phyloP scores from a whole-genome alignment of 2,329 filamentous ascomycete species.

The Stachybotrys echinatus region DNA sequence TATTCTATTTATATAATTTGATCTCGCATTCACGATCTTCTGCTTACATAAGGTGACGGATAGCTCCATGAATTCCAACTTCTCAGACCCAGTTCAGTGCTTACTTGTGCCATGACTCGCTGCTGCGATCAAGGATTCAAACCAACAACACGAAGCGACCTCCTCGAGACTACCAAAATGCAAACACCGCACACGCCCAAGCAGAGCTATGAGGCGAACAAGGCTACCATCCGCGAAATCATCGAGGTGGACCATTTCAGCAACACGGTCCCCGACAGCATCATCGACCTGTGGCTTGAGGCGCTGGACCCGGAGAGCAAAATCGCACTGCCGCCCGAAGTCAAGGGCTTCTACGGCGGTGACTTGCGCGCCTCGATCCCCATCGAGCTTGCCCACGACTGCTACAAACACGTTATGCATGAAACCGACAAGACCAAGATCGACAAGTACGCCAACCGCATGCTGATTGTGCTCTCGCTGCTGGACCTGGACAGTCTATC shows the following conservation, averaged over 20 bases:
- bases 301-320: constrained; percentile 1
- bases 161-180: no score
- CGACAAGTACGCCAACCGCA: constrained; percentile 1
- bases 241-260: neutral
- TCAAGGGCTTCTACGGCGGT: neutral
- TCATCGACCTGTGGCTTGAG: neutral
- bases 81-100: no score
- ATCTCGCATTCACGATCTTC: no score
- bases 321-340: neutral
- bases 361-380: constrained; percentile 1
- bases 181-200: neutral
- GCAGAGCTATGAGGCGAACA: neutral
- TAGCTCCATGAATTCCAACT: no score
- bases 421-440: neutral
- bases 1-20: no score
- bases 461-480: neutral
- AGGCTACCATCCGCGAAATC: constrained; percentile 1
- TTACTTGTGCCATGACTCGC: no score
- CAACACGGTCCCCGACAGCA: constrained; percentile 1
- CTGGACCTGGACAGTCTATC: neutral
- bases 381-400: constrained; percentile 1
- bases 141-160: no score
- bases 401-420: constrained; percentile 1
- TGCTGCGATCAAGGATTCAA: no score
- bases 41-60: no score